phyloP scores from a whole-genome alignment of 495 filamentous ascomycete species.

The Penicillium paxilli region DNA sequence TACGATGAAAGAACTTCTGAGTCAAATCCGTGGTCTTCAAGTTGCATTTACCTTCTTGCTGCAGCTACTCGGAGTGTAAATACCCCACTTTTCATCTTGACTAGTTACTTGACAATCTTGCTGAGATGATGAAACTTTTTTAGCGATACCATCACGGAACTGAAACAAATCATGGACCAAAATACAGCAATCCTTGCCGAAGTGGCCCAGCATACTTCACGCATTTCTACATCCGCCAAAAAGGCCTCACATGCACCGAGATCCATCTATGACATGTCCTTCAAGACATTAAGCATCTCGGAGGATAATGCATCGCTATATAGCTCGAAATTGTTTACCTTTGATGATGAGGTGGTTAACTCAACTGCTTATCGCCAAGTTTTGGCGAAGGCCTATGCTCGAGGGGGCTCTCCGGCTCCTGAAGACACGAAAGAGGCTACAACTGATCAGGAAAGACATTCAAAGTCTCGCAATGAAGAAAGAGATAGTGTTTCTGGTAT shows the following conservation, averaged over 20 bases:
- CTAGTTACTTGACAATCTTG: too few species aligned
- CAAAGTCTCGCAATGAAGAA: neutral
- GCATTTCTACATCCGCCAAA: neutral
- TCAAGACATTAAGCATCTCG: neutral
- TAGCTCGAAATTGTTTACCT: neutral
- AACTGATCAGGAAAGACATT: neutral
- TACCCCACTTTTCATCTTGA: neutral
- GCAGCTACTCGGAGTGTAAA: neutral
- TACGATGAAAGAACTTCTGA: neutral
- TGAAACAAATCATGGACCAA: neutral
- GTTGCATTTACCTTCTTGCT: neutral
- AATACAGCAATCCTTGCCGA: neutral
- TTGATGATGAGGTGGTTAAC: neutral
- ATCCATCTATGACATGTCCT: neutral
- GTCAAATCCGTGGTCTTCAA: neutral
- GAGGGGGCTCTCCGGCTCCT: neutral
- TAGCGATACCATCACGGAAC: neutral
- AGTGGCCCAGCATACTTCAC: neutral
- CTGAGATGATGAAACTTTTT: neutral
- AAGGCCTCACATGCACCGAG: neutral
- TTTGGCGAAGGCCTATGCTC: neutral
- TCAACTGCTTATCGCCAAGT: neutral
- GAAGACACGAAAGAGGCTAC: neutral
- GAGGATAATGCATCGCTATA: neutral
- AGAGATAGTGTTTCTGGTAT: neutral